Percentiles rank a stretch among this genome's conserved stretches.
These are phyloP conservation scores for Scheffersomyces spartinae DNA, from an alignment of 805 yeast species.

Conservation along the genomic window DNA sequence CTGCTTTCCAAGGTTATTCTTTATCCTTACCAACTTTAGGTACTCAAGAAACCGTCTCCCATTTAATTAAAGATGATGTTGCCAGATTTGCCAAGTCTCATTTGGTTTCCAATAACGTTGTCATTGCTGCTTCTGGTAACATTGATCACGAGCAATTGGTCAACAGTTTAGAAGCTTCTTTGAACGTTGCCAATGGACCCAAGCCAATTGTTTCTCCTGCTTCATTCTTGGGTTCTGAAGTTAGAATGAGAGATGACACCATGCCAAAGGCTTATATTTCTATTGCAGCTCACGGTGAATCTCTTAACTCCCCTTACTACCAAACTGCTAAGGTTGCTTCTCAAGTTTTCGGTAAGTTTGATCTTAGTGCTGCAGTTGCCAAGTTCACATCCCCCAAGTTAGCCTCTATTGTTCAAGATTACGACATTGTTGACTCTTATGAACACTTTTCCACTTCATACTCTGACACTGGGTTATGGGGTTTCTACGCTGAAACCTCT, in stretches of 20 bases:
- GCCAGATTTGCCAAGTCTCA: conserved; percentile 42
- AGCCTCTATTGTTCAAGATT: conserved; percentile 55
- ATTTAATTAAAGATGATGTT: conserved; percentile 49
- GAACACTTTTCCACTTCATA: conserved; percentile 62
- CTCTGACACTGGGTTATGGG: conserved; percentile 78
- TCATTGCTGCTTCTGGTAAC: conserved; percentile 64
- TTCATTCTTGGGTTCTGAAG: conserved; percentile 74
- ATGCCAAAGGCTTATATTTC: conserved; percentile 70
- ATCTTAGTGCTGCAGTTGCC: conserved; percentile 43
- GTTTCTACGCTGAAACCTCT: conserved; percentile 57
- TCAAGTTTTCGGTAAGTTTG: conserved; percentile 39
- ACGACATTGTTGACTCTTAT: conserved; percentile 62
- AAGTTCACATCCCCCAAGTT: conserved; percentile 51
- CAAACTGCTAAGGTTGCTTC: conserved; percentile 68
- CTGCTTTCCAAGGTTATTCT: conserved; percentile 83
- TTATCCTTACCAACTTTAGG: conserved; percentile 69
- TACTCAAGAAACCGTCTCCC: conserved; percentile 52
- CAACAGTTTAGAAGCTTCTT: conserved; percentile 45
- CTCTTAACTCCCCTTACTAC: conserved; percentile 49
- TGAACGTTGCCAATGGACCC: conserved; percentile 40
- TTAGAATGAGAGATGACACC: conserved; percentile 82
- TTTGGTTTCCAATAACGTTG: conserved; percentile 52
- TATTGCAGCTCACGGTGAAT: conserved; percentile 67
- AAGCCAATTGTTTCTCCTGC: conserved; percentile 38
- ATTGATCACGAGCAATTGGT: conserved; percentile 59